These are phyloP conservation scores for Mallotus repandus DNA, from an alignment of 441 rosid genomes.

Conservation along the genomic window DNA sequence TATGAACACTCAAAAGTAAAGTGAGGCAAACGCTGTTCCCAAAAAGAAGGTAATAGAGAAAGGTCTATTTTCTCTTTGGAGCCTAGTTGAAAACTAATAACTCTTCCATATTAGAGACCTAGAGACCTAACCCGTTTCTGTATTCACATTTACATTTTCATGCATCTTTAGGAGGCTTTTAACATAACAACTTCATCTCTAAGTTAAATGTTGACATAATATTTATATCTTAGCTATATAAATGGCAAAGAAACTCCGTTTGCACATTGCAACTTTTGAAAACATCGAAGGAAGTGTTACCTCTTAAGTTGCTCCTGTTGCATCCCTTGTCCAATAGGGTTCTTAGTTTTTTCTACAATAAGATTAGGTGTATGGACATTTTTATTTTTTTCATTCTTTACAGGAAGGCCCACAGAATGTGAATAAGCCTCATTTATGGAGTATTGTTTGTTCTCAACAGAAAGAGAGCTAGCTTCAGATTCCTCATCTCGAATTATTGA, in stretches of 20 bases:
- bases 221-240: neutral
- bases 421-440: conserved; percentile 66
- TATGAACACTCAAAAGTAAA: conserved; percentile 1
- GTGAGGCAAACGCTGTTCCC: neutral
- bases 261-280: neutral
- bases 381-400: conserved; percentile 35
- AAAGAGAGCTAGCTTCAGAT: conserved; percentile 95
- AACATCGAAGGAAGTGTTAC: conserved; percentile 34
- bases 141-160: conserved; percentile 5
- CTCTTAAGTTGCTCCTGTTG: conserved; percentile 62
- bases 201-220: neutral
- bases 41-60: neutral
- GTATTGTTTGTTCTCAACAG: conserved; percentile 67
- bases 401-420: conserved; percentile 42
- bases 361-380: conserved; percentile 33
- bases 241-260: neutral
- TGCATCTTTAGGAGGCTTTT: conserved; percentile 8
- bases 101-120: neutral
- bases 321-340: conserved; percentile 42
- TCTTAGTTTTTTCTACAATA: conserved; percentile 42
- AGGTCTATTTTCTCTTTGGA: conserved; percentile 1
- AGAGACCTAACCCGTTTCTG: conserved; percentile 6
- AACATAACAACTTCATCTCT: neutral
- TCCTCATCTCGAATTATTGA: conserved; percentile 89
- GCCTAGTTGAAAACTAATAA: neutral